Evolutionary conservation across 2,329 filamentous ascomycete genomes (phyloP).

Genomic region (Ascochyta pisi): DNA sequence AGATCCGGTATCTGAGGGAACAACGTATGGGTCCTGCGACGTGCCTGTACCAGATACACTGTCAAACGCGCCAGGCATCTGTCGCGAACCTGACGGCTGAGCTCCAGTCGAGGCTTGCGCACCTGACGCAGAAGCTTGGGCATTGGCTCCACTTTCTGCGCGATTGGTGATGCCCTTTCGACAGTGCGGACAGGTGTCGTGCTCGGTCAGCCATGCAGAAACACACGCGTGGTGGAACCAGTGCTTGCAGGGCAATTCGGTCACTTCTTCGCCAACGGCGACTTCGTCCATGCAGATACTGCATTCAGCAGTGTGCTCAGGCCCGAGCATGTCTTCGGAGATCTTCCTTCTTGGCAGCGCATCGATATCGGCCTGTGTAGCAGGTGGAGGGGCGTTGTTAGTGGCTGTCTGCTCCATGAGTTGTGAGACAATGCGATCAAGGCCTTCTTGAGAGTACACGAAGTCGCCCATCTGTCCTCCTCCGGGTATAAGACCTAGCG

Average conservation of each 20-base stretch:
- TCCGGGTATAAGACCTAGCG: constrained; percentile 39
- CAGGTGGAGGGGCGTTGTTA: constrained; percentile 82
- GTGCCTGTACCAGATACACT: constrained; percentile 27
- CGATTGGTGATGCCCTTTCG: constrained; percentile 60
- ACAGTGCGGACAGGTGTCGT: constrained; percentile 91
- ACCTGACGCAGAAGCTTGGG: constrained; percentile 15
- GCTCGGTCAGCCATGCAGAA: constrained; percentile 81
- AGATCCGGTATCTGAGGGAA: constrained; percentile 20
- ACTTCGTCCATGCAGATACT: constrained; percentile 94
- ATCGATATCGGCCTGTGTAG: constrained; percentile 75
- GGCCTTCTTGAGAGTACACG: constrained; percentile 87
- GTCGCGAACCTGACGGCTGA: constrained; percentile 18
- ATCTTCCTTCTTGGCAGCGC: constrained; percentile 75
- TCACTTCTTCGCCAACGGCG: constrained; percentile 73
- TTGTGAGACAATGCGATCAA: constrained; percentile 86
- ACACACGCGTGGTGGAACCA: constrained; percentile 92
- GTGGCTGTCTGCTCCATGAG: constrained; percentile 84
- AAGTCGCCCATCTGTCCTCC: constrained; percentile 71
- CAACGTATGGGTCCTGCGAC: constrained; percentile 27
- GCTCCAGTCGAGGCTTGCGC: constrained; percentile 14
- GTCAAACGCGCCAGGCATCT: constrained; percentile 43
- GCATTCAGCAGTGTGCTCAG: constrained; percentile 77
- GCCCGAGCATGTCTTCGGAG: constrained; percentile 71
- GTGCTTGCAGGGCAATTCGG: constrained; percentile 84
- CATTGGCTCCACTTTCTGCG: constrained; percentile 28